Base-by-base conservation (phyloP, 108 stramenopile species). In the Nannochloropsis oceanica region DNA sequence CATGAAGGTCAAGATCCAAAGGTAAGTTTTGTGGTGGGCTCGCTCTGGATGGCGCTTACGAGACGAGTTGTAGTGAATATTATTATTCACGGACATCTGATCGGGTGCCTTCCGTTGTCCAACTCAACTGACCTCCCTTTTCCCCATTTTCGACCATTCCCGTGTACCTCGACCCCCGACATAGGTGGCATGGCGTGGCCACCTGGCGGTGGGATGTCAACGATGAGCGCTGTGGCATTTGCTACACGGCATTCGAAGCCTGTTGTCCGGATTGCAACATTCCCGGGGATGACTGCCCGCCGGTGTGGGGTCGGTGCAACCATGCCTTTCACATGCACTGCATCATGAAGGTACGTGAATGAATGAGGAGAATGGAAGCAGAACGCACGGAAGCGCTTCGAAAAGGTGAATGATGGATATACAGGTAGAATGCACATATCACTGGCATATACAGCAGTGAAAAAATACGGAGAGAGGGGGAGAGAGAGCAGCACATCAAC, bases 261-360 rank as follows among this genome's bases (percentile, higher is more conserved):
- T 92, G 92, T 83, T 91, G 91, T 50, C 92, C 90, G 42, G 90
- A 90, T 26, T 90, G 89, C 80, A 83, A 83, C 24, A 85, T 91
- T 26, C 90, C 92, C 12, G 92, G 92, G 12, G 92, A 89, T 25
- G 86, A 88, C 73, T 91, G 89, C 88, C 91, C 91, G 27, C 90
- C 87, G 84, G 90, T 92, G 0, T 92, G 90, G 90, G 91, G 91
- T 14, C 43, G 89, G 26, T 92, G 91, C 88, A 90, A 90, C 83
- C 91, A 92, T 79, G 91, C 91, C 26, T 89, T 92, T 42, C 91
- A 92, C 85, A 92, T 92, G 91, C 91, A 92, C 73, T 92, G 91
- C 88, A 87, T 91, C 22, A 43, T 92, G 81, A 92, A 92, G 84
- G 43, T 26, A 84, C 18, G 26, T 34, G 34, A 34, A 3, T 34